Base-by-base conservation (phyloP, 176 grass and related monocot genomes). In the Musa itinerans region DNA sequence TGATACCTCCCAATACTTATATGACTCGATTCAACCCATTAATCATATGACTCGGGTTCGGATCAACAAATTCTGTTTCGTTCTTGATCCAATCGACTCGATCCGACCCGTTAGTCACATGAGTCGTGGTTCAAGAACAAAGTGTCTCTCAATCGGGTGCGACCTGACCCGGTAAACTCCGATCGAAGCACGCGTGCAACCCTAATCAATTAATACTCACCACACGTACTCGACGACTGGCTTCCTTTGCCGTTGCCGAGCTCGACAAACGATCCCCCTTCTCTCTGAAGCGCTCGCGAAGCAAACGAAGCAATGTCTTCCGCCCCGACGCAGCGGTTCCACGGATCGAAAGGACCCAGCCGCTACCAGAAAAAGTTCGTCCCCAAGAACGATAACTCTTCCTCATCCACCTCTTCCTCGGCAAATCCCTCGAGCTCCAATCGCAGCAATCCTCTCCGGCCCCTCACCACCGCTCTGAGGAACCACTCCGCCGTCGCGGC, bases 321-420 rank as follows among this genome's bases (percentile, higher is more conserved):
- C 21, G 68, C 34, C 43, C 68, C 68, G 68, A 34, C 48, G 68
- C 68, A 70, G 48, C 68, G 68, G 6, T 70, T 50, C 68, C 68
- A 70, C 9, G 68, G 48, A 50, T 50, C 68, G 48, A 70, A 25
- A 51, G 68, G 43, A 48, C 43, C 59, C 4, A 53, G 53, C 16
- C 61, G 61, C 9, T 65, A 65, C 62, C 75, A 77, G 61, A 77
- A 52, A 14, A 63, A 65, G n/a, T 77, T 65, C 61, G 61, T 65
- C 48, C 48, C 75, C 49, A 65, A 65, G 55, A 61, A 49, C 11
- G 22, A 51, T 12, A 2, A 2, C 69, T 20, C 49, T 2, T 17
- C 49, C 50, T 51, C 48, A 9, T 1, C 2, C 69, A 52, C 69
- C 48, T 54, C 71, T 2, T 48, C 25, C 7, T 76, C 74, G 19